phyloP scores from a whole-genome alignment of 2,329 filamentous ascomycete species.

The Uncinocarpus reesii region DNA sequence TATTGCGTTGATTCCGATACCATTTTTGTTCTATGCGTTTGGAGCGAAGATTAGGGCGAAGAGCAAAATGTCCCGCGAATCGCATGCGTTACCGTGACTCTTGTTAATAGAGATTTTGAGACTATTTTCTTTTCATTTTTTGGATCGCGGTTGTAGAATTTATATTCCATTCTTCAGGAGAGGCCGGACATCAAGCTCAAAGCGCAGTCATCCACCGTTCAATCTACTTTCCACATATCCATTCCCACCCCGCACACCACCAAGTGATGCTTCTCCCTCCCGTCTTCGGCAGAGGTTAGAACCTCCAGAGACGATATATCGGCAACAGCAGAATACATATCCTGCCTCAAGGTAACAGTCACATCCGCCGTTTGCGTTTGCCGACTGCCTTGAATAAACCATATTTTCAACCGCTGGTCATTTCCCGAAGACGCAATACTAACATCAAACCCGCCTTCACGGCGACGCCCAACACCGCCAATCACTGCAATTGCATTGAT shows the following conservation, averaged over 20 bases:
- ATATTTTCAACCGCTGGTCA: constrained; percentile 40
- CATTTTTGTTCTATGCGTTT: neutral
- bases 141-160: too few relatives aligned
- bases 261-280: constrained; percentile 20
- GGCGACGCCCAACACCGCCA: neutral
- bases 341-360: constrained; percentile 19
- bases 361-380: constrained; percentile 16
- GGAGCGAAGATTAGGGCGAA: neutral
- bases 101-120: too few relatives aligned
- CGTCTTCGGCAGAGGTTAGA: constrained; percentile 17
- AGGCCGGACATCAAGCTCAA: too few relatives aligned
- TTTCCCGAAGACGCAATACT: constrained; percentile 35
- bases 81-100: neutral
- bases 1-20: neutral
- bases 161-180: too few relatives aligned
- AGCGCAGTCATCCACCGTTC: too few relatives aligned
- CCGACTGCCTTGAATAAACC: constrained; percentile 28
- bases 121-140: too few relatives aligned
- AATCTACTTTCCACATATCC: constrained; percentile 31
- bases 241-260: constrained; percentile 43
- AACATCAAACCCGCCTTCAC: constrained; percentile 16
- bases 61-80: neutral
- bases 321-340: constrained; percentile 42
- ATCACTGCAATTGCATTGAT: constrained; percentile 34
- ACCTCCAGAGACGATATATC: constrained; percentile 46